A percentile compares a stretch with the other conserved stretches of the same genome.
phyloP scores from a whole-genome alignment of 148 eudicot genomes.

The Vaccinium corymbosum region DNA sequence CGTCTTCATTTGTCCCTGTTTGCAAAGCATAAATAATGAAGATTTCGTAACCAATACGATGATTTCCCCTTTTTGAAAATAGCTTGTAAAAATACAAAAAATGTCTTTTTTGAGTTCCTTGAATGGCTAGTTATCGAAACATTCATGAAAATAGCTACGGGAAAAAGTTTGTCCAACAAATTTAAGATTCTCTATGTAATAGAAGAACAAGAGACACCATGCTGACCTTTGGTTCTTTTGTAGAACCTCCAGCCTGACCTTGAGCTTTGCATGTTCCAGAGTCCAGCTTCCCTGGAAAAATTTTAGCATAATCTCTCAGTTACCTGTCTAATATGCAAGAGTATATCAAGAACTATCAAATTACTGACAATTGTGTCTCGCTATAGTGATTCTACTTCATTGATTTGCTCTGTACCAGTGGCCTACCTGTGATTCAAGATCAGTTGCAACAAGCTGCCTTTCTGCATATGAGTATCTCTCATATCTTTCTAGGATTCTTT shows the following conservation, averaged over 20 bases:
- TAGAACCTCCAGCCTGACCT: constrained; percentile 70
- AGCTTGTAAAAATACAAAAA: too few species aligned
- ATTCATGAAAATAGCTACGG: not conserved
- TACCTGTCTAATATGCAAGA: not conserved
- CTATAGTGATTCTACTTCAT: not conserved
- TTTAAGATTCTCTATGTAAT: not conserved
- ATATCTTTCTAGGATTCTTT: constrained; percentile 26
- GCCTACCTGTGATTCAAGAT: constrained; percentile 23
- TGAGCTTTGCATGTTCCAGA: constrained; percentile 76
- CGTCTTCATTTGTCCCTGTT: not conserved
- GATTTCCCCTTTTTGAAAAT: too few species aligned
- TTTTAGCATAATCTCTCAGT: not conserved
- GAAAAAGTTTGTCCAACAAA: not conserved
- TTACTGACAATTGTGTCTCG: not conserved
- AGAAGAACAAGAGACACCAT: not conserved
- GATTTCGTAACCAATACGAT: not conserved
- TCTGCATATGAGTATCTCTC: constrained; percentile 21
- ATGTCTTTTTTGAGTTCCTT: not conserved
- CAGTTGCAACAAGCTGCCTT: constrained; percentile 19
- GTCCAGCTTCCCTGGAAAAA: constrained; percentile 60
- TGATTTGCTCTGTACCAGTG: not conserved
- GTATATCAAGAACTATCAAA: not conserved
- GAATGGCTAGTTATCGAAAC: not conserved
- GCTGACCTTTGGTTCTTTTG: constrained; percentile 58
- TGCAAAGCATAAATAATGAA: not conserved